Base-by-base conservation (phyloP, 1,284 basidiomycete species). In the Ustilago nuda region DNA sequence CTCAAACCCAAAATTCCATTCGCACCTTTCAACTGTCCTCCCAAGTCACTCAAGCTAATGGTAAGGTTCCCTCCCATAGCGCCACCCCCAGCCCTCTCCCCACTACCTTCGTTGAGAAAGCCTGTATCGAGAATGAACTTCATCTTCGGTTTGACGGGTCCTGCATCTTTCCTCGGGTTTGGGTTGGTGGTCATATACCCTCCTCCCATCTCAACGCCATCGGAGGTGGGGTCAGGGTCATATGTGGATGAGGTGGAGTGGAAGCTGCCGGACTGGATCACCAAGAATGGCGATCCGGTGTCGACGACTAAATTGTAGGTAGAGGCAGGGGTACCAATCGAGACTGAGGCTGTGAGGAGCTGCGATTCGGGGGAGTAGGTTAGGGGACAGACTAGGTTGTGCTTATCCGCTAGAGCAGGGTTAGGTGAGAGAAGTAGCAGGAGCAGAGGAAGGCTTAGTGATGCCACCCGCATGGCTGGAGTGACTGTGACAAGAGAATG, bases 241-340 rank as follows among this genome's bases (percentile, higher is more conserved):
- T 4, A 56, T 1, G 73, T 76, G 4, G 61, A 48, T 0, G 54
- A 5, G 8, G 50, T 59, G 0, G 9, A 0, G 30, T 39, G 61
- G 52, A 65, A 71, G 0, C 32, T 13, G 3, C 35, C 11, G 0
- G 63, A 46, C 8, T 76, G 65, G 0, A 76, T 12, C 0, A 65
- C 55, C 11, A 76, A 35, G 23, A 76, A 76, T 15, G 73, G 68
- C 3, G 73, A 76, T 0, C 73, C 73, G 0, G 68, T 71, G 33
- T 76, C 73, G 8, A 68, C 45, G 55, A 76, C 37, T 5, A 68
- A 60, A 15, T 65, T 61, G 65, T 76, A 76, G 12, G 46, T 61
- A 30, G 30, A 27, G 8, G 57, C 51, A 1, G 48, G 36, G 1
- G 37, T n/a, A 8, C 72, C 72, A 30, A 75, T 66, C 4, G 54